These are phyloP conservation scores for Vigna reflexopilosa DNA, from an alignment of 306 rosid genomes.

Conservation along the genomic window DNA sequence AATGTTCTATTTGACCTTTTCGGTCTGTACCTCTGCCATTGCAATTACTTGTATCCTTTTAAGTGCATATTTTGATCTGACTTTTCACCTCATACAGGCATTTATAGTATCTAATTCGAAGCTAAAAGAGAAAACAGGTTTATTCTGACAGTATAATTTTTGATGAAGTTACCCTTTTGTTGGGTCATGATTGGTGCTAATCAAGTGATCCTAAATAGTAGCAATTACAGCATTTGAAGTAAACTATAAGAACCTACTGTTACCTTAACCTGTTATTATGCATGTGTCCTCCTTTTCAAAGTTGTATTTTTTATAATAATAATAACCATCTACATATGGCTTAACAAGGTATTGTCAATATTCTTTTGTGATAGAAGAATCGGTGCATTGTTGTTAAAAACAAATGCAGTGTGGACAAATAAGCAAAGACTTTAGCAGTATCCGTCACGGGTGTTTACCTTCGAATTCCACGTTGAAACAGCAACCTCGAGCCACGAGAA, in stretches of 20 bases:
- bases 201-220: constrained; percentile 11
- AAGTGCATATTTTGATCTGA: constrained; percentile 1
- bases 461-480: constrained; percentile 39
- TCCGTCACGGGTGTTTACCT: constrained; percentile 46
- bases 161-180: constrained; percentile 1
- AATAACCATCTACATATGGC: constrained; percentile 8
- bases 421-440: constrained; percentile 16
- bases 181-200: constrained; percentile 29
- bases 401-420: constrained; percentile 36
- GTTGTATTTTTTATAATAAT: not conserved
- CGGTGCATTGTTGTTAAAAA: constrained; percentile 10
- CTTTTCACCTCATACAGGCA: constrained; percentile 25
- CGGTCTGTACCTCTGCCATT: constrained; percentile 8
- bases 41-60: constrained; percentile 9
- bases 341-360: constrained; percentile 34
- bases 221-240: not conserved
- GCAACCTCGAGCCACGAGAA: constrained; percentile 45
- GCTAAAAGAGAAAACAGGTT: constrained; percentile 19
- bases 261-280: not conserved
- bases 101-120: constrained; percentile 42
- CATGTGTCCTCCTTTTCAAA: not conserved
- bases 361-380: constrained; percentile 44
- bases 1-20: not conserved
- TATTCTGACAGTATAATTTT: constrained; percentile 28
- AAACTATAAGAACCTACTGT: not conserved